These are phyloP conservation scores for Ophiorrhiza pumila DNA, from an alignment of 257 asterid genomes.

Conservation along the genomic window DNA sequence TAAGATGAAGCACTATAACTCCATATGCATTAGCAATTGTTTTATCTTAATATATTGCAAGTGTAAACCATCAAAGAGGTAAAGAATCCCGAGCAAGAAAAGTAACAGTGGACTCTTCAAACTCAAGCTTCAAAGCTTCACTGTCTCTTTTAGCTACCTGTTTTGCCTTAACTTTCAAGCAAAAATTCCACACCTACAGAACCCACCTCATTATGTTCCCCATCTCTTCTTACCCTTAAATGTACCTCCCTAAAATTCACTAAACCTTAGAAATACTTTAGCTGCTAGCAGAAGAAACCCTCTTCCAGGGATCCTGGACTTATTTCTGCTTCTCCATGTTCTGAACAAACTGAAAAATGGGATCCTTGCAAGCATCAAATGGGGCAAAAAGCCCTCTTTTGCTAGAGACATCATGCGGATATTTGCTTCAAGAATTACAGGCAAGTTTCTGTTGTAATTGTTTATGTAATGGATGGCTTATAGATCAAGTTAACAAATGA, in stretches of 20 bases:
- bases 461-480: neutral
- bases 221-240: slow-evolving; percentile 26
- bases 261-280: slow-evolving; percentile 26
- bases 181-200: slow-evolving; percentile 52
- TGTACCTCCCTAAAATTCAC: slow-evolving; percentile 22
- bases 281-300: slow-evolving; percentile 22
- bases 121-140: slow-evolving; percentile 58
- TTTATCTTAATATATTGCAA: slow-evolving; percentile 8
- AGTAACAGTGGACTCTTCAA: slow-evolving; percentile 53
- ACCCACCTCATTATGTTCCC: slow-evolving; percentile 49
- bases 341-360: slow-evolving; percentile 42
- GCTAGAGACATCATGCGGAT: slow-evolving; percentile 83
- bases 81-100: slow-evolving; percentile 32
- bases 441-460: slow-evolving; percentile 34
- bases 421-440: slow-evolving; percentile 86
- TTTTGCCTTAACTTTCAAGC: slow-evolving; percentile 85
- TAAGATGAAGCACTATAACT: slow-evolving; percentile 14
- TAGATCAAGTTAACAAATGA: neutral
- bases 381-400: slow-evolving; percentile 60
- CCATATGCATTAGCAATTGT: neutral
- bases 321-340: slow-evolving; percentile 8
- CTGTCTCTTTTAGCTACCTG: slow-evolving; percentile 41
- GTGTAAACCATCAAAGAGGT: slow-evolving; percentile 12
- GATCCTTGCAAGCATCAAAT: slow-evolving; percentile 49
- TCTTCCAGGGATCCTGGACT: slow-evolving; percentile 12